Conservation (phyloP, 495 filamentous ascomycete species). For the Aspergillus cristatus region DNA sequence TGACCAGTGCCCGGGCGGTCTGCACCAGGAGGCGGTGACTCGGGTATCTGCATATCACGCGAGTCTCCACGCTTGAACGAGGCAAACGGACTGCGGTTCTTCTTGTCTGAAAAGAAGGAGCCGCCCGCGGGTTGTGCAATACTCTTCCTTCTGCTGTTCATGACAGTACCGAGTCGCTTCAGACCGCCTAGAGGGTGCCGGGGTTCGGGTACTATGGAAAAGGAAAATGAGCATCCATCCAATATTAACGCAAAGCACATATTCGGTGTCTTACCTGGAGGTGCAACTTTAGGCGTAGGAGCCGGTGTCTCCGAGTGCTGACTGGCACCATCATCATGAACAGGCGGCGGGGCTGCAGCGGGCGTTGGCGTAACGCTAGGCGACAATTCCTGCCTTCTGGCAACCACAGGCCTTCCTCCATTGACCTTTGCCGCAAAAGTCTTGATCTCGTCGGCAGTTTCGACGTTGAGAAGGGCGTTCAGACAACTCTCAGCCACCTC, state of each 20-base stretch:
- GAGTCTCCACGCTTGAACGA: conserved; percentile 43
- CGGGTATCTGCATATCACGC: conserved; percentile 33
- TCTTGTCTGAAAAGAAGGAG: conserved; percentile 40
- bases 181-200: conserved; percentile 40
- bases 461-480: conserved; percentile 77
- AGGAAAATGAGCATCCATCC: conserved; percentile 2
- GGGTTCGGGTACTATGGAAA: conserved; percentile 23
- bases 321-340: conserved; percentile 49
- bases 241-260: neutral
- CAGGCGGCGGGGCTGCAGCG: conserved; percentile 33
- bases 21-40: conserved; percentile 22
- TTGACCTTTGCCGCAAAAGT: conserved; percentile 57
- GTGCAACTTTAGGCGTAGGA: conserved; percentile 33
- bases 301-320: conserved; percentile 46
- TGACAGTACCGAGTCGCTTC: conserved; percentile 71
- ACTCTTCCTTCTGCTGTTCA: conserved; percentile 49
- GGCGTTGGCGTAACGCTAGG: conserved; percentile 7
- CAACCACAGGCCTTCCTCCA: conserved; percentile 16
- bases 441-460: conserved; percentile 83
- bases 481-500: conserved; percentile 72
- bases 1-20: conserved; percentile 32
- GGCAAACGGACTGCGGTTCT: conserved; percentile 36
- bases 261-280: conserved; percentile 40
- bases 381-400: conserved; percentile 9
- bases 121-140: conserved; percentile 27